Percentiles rank a stretch among this genome's conserved stretches.
These are phyloP conservation scores for Viola pubescens DNA, from an alignment of 441 rosid genomes.

Conservation along the genomic window DNA sequence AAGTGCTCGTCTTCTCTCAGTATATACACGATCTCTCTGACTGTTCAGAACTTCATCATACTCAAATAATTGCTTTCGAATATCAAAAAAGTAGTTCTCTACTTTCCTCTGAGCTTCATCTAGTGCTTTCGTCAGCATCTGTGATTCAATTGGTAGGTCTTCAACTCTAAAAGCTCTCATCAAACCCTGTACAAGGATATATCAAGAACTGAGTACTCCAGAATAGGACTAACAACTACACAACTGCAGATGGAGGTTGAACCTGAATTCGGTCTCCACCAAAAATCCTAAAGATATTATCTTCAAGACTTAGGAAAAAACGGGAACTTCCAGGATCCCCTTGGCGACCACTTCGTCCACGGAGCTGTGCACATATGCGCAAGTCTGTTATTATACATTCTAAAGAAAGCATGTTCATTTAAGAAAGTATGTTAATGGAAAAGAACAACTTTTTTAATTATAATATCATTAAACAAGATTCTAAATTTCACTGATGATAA, in stretches of 20 bases:
- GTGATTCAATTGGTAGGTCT: constrained; percentile 92
- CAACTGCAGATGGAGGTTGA: constrained; percentile 15
- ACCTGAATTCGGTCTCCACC: constrained; percentile 98
- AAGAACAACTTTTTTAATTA: neutral
- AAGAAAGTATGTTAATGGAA: neutral
- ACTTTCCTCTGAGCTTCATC: constrained; percentile 99
- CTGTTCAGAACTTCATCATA: constrained; percentile 94
- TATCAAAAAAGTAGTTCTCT: constrained; percentile 91
- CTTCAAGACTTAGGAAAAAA: constrained; percentile 94
- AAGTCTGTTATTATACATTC: constrained; percentile 7
- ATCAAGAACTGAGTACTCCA: constrained; percentile 2
- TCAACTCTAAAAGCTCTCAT: constrained; percentile 97
- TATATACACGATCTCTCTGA: constrained; percentile 93
- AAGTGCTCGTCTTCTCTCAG: constrained; percentile 96
- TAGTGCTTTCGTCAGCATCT: constrained; percentile 90
- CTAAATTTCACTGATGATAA: too few species aligned
- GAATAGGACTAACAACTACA: constrained; percentile 11
- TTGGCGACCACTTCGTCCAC: constrained; percentile 94
- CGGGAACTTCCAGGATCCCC: constrained; percentile 99
- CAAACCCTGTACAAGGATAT: constrained; percentile 56
- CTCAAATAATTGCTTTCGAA: constrained; percentile 87
- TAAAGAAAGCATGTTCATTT: too few species aligned
- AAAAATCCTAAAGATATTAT: constrained; percentile 85
- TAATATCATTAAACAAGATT: too few species aligned
- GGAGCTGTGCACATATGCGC: constrained; percentile 43